Evolutionary conservation across 768 basidiomycete genomes (phyloP).

Genomic region (Favolaschia claudopus): DNA sequence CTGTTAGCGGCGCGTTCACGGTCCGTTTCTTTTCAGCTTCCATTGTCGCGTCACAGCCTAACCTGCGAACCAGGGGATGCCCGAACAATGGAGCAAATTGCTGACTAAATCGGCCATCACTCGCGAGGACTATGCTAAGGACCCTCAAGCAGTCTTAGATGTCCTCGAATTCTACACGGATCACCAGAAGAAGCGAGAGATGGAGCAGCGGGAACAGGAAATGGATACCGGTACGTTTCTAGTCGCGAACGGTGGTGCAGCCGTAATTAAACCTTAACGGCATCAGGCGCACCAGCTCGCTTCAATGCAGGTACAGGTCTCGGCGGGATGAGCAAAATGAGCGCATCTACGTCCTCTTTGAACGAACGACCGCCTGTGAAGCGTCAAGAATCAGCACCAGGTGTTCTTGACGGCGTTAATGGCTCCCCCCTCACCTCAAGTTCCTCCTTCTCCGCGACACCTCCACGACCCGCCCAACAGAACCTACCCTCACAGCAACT

Average conservation of each 20-base stretch:
- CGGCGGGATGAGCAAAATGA: conserved; percentile 69
- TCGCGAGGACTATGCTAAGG: conserved; percentile 95
- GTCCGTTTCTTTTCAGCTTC: conserved; percentile 54
- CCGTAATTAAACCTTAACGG: conserved; percentile 21
- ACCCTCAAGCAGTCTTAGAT: conserved; percentile 96
- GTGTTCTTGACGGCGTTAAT: conserved; percentile 6
- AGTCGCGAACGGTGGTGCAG: conserved; percentile 25
- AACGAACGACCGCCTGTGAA: conserved; percentile 44
- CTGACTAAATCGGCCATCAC: conserved; percentile 97
- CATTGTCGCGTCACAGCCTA: conserved; percentile 6
- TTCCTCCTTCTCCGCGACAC: conserved; percentile 38
- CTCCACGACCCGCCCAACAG: conserved; percentile 67
- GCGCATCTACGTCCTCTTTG: conserved; percentile 39
- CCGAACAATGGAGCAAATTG: conserved; percentile 97
- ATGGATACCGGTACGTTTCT: conserved; percentile 31
- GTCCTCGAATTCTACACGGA: conserved; percentile 99
- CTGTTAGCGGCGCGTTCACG: conserved; percentile 92
- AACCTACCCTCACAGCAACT: conserved; percentile 61
- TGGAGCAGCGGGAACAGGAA: conserved; percentile 57
- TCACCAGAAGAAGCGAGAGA: conserved; percentile 94
- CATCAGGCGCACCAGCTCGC: conserved; percentile 68
- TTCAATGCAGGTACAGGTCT: conserved; percentile 94
- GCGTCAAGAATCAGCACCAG: conserved; percentile 56
- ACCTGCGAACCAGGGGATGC: conserved; percentile 73
- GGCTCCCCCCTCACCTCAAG: conserved; percentile 36